phyloP scores from a whole-genome alignment of 495 filamentous ascomycete genomes.

The Apiosordaria backusii region DNA sequence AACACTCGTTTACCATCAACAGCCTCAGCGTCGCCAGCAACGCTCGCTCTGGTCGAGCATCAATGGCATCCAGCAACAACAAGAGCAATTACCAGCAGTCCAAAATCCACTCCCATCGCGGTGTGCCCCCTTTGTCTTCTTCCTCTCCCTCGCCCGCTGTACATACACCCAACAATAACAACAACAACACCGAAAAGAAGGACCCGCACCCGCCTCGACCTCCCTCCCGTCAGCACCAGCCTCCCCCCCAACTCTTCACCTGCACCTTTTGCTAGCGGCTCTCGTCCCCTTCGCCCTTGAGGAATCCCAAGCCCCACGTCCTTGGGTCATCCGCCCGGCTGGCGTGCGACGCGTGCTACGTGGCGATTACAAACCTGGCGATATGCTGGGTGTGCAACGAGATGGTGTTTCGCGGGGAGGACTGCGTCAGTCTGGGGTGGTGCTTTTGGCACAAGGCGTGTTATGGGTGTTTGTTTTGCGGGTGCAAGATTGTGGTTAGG shows the following conservation, averaged over 20 bases:
- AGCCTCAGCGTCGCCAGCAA: neutral
- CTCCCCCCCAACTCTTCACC: conserved; percentile 32
- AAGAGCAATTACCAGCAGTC: neutral
- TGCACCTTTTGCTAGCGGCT: conserved; percentile 49
- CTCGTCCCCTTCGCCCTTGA: conserved; percentile 12
- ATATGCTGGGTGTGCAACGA: conserved; percentile 52
- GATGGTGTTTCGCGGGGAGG: conserved; percentile 41
- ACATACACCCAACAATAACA: neutral
- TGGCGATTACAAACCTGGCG: conserved; percentile 38
- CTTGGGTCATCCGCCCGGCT: conserved; percentile 35
- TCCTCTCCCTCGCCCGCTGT: neutral
- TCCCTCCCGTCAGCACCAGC: conserved; percentile 2
- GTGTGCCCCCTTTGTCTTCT: neutral
- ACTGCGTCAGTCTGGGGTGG: conserved; percentile 47
- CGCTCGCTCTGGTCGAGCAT: neutral
- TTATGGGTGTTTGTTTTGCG: conserved; percentile 47
- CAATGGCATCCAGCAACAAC: neutral
- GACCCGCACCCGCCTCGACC: neutral
- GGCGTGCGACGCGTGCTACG: conserved; percentile 40
- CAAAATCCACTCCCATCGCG: neutral
- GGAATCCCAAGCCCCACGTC: conserved; percentile 5
- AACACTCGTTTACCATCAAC: neutral
- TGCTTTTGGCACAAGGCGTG: conserved; percentile 49
- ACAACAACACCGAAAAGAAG: neutral
- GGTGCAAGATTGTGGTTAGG: conserved; percentile 22